These are phyloP conservation scores for Leucogyrophana mollusca DNA, from an alignment of 768 basidiomycete genomes.

Conservation along the genomic window DNA sequence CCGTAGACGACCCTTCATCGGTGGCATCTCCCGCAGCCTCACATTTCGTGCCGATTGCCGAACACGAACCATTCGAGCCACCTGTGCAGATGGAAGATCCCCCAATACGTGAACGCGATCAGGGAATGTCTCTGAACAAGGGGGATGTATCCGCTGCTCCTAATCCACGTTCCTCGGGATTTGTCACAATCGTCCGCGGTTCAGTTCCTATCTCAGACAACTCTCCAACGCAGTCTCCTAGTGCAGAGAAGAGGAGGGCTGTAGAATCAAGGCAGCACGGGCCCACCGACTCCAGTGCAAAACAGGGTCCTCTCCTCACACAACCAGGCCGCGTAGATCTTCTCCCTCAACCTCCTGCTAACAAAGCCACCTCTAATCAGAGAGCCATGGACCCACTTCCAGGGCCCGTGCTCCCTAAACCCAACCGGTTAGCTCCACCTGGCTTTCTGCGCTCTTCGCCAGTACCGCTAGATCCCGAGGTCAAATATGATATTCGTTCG, in stretches of 20 bases:
- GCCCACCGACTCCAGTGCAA: not conserved
- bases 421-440: slow-evolving; percentile 13
- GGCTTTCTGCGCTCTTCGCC: slow-evolving; percentile 34
- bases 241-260: slow-evolving; percentile 4
- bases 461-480: slow-evolving; percentile 44
- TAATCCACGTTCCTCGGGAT: slow-evolving; percentile 76
- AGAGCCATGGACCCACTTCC: not conserved
- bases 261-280: too few relatives aligned
- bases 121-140: slow-evolving; percentile 6
- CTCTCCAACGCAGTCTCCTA: slow-evolving; percentile 13
- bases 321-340: not conserved
- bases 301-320: not conserved
- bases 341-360: not conserved
- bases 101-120: slow-evolving; percentile 23
- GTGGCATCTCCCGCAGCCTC: slow-evolving; percentile 31
- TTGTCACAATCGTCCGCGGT: slow-evolving; percentile 49
- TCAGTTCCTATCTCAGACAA: slow-evolving; percentile 3
- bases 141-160: slow-evolving; percentile 40
- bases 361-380: not conserved
- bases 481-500: slow-evolving; percentile 71
- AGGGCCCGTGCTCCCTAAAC: too few relatives aligned
- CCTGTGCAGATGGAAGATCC: slow-evolving; percentile 5
- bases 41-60: slow-evolving; percentile 24
- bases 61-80: slow-evolving; percentile 21
- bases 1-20: slow-evolving; percentile 36